Evolutionary conservation across 192 early-diverging fungal genomes (phyloP), one percentile per base, ranked within the genome.

Genomic region (Nowakowskiella sp.): DNA sequence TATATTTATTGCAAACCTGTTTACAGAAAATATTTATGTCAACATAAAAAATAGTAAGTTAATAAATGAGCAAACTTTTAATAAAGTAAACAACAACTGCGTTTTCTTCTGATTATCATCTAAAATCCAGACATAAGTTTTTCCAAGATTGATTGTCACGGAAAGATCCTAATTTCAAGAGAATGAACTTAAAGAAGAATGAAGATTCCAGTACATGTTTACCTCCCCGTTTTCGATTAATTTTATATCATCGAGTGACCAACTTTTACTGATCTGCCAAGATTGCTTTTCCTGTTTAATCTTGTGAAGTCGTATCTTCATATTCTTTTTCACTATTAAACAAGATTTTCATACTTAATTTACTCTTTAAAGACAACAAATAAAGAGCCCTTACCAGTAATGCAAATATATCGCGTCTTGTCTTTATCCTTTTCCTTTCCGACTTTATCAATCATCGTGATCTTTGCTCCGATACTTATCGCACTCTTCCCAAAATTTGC

Each of bases 221-320:
- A 69, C 65, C 47, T 67, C 55, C 16, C 62, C 47, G 1, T 57
- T 53, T 52, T 71, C 68, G 6, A 77, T 44, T 3, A 64, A 63
- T 29, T 68, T 77, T 51, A 77, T 64, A 22, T 77, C 74, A 36
- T 77, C 70, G 28, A 77, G 31, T 7, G 13, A 21, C 70, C 70
- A 77, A 5, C 52, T 50, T 56, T 77, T 77, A 5, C 25, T 47
- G 6, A 71, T 63, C 24, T 59, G 51, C 30, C 67, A 68, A 4
- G 33, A 36, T 4, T 55, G 59, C 30, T 69, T 67, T 4, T 53
- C 57, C 19, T 48, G 62, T 47, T 77, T 77, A 13, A 77, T 46
- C 36, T 71, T 77, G 43, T 66, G 66, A 6, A 77, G 47, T 31
- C 63, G 52, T 25, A 62, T 48, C 27, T 69, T 68, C 26, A 60